A percentile compares a stretch with the other conserved stretches of the same genome.
Conservation (phyloP, 208 protist species). For the Angomonas ambiguus region DNA sequence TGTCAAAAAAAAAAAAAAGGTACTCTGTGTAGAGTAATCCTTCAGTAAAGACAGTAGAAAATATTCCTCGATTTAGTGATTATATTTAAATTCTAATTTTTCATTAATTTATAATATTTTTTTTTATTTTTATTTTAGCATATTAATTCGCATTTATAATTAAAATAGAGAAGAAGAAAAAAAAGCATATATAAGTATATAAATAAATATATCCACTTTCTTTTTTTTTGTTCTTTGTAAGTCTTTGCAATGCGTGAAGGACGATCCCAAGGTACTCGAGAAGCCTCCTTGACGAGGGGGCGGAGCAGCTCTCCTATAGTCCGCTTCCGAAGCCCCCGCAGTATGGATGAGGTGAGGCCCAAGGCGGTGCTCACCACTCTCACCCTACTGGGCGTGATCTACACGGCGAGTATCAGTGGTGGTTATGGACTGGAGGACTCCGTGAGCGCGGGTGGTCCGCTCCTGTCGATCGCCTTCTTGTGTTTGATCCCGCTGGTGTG, state of each 20-base stretch:
- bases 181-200: not conserved
- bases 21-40: too few species aligned
- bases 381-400: constrained; percentile 88
- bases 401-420: constrained; percentile 84
- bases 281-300: constrained; percentile 13
- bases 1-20: too few species aligned
- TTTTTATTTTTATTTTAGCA: too few species aligned
- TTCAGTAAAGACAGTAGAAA: too few species aligned
- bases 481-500: constrained; percentile 83
- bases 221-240: constrained; percentile 12
- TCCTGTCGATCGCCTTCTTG: constrained; percentile 82
- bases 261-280: not conserved
- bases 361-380: constrained; percentile 78
- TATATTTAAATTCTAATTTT: too few species aligned
- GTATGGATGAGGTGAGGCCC: constrained; percentile 27
- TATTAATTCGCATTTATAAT: too few species aligned
- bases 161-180: too few species aligned
- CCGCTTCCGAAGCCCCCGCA: constrained; percentile 59
- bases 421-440: constrained; percentile 87
- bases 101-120: too few species aligned
- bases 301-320: constrained; percentile 58
- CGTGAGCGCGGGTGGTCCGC: constrained; percentile 78
- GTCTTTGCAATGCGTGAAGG: constrained; percentile 12
- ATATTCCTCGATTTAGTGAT: too few species aligned
- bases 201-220: constrained; percentile 11